A percentile compares a stretch with the other conserved stretches of the same genome.
Evolutionary conservation across 805 yeast species (phyloP).

Genomic region (Wickerhamiella galacta): DNA sequence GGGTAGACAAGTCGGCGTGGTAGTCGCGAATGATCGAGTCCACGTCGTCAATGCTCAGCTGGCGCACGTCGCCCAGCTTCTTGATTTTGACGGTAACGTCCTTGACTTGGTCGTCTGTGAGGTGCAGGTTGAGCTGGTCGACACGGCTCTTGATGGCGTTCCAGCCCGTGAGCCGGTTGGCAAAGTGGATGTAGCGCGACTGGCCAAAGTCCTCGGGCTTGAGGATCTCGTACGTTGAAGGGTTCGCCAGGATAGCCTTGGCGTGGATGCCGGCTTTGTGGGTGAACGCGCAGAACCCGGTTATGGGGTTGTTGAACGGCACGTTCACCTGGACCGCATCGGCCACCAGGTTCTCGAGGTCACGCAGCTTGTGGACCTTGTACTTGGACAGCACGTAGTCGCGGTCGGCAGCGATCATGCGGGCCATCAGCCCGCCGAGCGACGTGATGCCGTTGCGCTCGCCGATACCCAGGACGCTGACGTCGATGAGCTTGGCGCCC

Average conservation of each 20-base stretch:
- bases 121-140: conserved; percentile 79
- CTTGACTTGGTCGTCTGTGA: conserved; percentile 86
- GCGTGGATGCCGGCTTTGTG: conserved; percentile 99
- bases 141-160: conserved; percentile 97
- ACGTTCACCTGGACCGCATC: conserved; percentile 94
- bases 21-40: conserved; percentile 89
- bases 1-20: conserved; percentile 45
- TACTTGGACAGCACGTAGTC: conserved; percentile 89
- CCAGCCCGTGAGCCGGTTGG: conserved; percentile 97
- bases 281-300: conserved; percentile 98
- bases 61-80: conserved; percentile 87
- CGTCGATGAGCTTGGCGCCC: conserved; percentile 90
- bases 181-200: conserved; percentile 91
- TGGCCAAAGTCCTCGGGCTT: conserved; percentile 92
- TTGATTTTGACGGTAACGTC: conserved; percentile 89
- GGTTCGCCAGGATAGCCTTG: conserved; percentile 94
- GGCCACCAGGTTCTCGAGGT: conserved; percentile 87
- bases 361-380: conserved; percentile 90
- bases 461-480: conserved; percentile 92
- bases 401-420: conserved; percentile 97
- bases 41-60: conserved; percentile 88
- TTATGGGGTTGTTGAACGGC: conserved; percentile 96
- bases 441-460: conserved; percentile 98
- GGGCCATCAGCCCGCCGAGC: conserved; percentile 94
- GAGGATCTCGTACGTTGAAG: conserved; percentile 94